Conservation (phyloP, 2,329 filamentous ascomycete genomes). For the Ascochyta rabiei region DNA sequence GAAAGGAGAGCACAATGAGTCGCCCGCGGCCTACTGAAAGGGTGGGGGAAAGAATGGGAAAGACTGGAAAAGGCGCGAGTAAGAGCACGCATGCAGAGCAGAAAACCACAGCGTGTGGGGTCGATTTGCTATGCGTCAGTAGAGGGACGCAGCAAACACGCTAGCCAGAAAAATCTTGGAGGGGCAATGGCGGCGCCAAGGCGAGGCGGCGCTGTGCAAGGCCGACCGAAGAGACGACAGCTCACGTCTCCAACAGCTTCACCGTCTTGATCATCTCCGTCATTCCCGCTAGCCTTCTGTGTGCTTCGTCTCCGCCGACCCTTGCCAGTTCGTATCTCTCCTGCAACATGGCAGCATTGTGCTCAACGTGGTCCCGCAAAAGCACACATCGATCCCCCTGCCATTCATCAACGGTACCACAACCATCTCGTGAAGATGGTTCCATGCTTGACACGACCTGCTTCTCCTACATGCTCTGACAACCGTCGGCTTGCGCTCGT, state of each 20-base stretch:
- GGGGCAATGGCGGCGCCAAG: constrained; percentile 24
- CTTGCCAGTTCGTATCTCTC: background rate
- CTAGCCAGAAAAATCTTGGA: constrained; percentile 36
- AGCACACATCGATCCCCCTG: constrained; percentile 2
- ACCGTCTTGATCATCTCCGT: background rate
- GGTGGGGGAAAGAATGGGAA: constrained; percentile 34
- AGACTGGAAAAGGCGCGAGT: constrained; percentile 19
- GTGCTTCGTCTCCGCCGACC: background rate
- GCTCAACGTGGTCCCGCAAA: background rate
- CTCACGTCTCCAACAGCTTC: constrained; percentile 1
- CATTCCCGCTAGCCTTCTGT: background rate
- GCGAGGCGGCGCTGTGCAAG: constrained; percentile 5
- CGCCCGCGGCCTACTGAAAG: constrained; percentile 42
- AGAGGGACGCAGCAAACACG: constrained; percentile 24
- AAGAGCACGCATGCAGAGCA: constrained; percentile 21
- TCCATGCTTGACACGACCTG: background rate
- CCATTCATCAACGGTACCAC: constrained; percentile 16
- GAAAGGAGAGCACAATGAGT: constrained; percentile 34
- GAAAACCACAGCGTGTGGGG: constrained; percentile 27
- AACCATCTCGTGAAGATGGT: background rate
- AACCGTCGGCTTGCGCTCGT: background rate
- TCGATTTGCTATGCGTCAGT: constrained; percentile 35
- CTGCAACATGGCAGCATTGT: constrained; percentile 1
- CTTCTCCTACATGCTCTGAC: background rate
- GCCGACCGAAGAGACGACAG: constrained; percentile 8